A percentile compares a stretch with the other conserved stretches of the same genome.
Evolutionary conservation across 176 grass and related monocot genomes (phyloP).

Genomic region (Dendrocalamus sinicus): DNA sequence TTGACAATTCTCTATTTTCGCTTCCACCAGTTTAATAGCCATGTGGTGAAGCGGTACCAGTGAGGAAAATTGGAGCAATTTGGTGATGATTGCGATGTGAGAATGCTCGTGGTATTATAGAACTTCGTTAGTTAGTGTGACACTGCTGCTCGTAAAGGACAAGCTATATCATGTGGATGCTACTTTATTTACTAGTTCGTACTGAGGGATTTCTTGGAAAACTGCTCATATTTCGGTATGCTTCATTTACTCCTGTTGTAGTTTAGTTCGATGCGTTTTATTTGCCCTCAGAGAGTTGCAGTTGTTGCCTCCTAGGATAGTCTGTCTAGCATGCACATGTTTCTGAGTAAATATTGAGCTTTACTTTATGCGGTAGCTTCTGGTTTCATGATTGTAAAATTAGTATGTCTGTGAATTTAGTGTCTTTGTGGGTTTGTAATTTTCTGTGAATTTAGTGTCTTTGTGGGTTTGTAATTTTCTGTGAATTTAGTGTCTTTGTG

Average conservation of each 20-base stretch:
- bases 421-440: neutral
- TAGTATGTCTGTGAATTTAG: neutral
- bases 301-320: neutral
- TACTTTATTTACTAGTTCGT: neutral
- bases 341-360: conserved; percentile 9
- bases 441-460: neutral
- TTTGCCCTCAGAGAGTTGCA: neutral
- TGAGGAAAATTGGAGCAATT: neutral
- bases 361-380: conserved; percentile 4
- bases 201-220: neutral
- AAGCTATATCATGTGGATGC: conserved; percentile 8
- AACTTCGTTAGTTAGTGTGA: neutral
- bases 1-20: conserved; percentile 1
- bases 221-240: neutral
- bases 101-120: conserved; percentile 2
- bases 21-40: neutral
- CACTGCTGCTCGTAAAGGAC: conserved; percentile 4
- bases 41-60: neutral
- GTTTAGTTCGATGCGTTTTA: neutral
- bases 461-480: neutral
- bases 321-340: neutral
- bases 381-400: conserved; percentile 30
- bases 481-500: neutral
- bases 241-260: neutral
- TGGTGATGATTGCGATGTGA: conserved; percentile 1